A percentile compares a stretch with the other conserved stretches of the same genome.
These are phyloP conservation scores for Vickermania ingenoplastis DNA, from an alignment of 208 protist species.

Conservation along the genomic window DNA sequence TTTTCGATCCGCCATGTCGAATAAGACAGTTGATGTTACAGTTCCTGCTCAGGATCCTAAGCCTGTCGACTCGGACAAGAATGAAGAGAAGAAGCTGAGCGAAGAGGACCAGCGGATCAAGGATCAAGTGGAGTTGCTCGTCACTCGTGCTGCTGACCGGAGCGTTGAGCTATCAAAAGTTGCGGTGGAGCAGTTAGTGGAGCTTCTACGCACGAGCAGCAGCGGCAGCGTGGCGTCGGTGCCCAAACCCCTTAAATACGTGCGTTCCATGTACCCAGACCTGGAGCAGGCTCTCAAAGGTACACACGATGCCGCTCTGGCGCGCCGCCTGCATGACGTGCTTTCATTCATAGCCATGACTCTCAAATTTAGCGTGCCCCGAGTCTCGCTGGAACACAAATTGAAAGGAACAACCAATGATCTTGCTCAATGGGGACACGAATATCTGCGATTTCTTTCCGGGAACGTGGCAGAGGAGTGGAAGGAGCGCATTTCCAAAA, in stretches of 20 bases:
- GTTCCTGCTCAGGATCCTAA: constrained; percentile 65
- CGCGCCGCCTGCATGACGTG: constrained; percentile 92
- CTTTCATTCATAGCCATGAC: constrained; percentile 99
- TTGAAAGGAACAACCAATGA: constrained; percentile 91
- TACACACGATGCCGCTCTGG: constrained; percentile 28
- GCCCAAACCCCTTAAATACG: constrained; percentile 99
- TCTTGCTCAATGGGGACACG: constrained; percentile 97
- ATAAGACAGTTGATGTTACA: constrained; percentile 37
- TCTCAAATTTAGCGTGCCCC: constrained; percentile 61
- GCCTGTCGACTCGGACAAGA: constrained; percentile 30
- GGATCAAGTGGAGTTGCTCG: constrained; percentile 90
- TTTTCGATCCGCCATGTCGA: too few species aligned
- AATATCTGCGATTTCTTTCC: constrained; percentile 96
- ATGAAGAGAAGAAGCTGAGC: constrained; percentile 60
- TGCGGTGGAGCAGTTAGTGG: constrained; percentile 89
- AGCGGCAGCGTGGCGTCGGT: constrained; percentile 97
- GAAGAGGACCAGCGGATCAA: constrained; percentile 94
- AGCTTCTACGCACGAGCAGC: constrained; percentile 92
- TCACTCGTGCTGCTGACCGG: constrained; percentile 67
- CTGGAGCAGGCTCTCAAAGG: constrained; percentile 86
- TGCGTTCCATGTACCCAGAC: constrained; percentile 90
- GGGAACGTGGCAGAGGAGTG: constrained; percentile 93
- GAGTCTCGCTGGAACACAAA: constrained; percentile 92
- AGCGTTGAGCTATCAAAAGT: constrained; percentile 64
- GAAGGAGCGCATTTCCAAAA: constrained; percentile 40